Evolutionary conservation across 192 early-diverging fungal genomes (phyloP).

Genomic region (Martensiomyces pterosporus): DNA sequence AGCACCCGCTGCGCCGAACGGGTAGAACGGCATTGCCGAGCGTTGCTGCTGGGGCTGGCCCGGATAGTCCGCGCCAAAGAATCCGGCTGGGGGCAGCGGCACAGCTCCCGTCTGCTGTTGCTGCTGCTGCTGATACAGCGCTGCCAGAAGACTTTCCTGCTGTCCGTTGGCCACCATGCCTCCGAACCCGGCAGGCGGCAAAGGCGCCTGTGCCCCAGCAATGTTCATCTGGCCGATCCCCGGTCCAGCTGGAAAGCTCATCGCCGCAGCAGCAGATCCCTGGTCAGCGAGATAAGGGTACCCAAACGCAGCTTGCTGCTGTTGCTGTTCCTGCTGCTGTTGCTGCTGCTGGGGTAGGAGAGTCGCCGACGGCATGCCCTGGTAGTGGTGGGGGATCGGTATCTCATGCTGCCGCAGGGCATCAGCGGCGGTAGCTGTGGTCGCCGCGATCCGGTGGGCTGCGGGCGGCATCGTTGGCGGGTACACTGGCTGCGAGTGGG

Average conservation of each 20-base stretch:
- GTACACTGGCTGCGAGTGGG: slow-evolving; percentile 27
- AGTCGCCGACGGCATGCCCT: not conserved
- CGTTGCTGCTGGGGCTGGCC: not conserved
- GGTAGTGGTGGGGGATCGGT: not conserved
- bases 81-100: slow-evolving; percentile 4
- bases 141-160: slow-evolving; percentile 8
- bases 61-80: slow-evolving; percentile 15
- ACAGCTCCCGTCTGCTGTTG: not conserved
- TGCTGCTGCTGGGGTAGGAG: slow-evolving; percentile 1
- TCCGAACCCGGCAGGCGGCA: slow-evolving; percentile 25
- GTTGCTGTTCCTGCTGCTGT: slow-evolving; percentile 4
- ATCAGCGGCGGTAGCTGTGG: not conserved
- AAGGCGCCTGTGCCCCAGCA: not conserved
- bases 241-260: slow-evolving; percentile 32
- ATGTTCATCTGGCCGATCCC: not conserved
- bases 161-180: slow-evolving; percentile 34
- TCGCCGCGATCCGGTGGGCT: slow-evolving; percentile 1
- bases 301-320: not conserved
- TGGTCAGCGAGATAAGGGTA: no score
- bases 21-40: slow-evolving; percentile 13
- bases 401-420: not conserved
- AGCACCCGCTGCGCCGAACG: slow-evolving; percentile 4
- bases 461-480: slow-evolving; percentile 7
- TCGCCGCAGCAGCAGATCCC: slow-evolving; percentile 6
- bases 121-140: slow-evolving; percentile 19